Percentiles rank a stretch among this genome's conserved stretches.
phyloP scores from a whole-genome alignment of 129 eudicot genomes.

The Lactuca sativa region DNA sequence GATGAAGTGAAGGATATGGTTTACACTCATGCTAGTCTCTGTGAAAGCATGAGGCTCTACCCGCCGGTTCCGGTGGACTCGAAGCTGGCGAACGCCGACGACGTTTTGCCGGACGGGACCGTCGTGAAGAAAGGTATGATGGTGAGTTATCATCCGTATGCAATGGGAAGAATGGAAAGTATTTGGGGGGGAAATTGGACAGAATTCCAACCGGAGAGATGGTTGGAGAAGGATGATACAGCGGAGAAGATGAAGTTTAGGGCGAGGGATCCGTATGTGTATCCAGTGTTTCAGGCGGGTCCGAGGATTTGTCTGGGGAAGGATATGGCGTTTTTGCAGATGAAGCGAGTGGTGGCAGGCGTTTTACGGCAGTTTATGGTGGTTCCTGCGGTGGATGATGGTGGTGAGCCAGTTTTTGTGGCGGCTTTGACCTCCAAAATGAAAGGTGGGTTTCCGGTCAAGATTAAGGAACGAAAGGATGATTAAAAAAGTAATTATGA shows the following conservation, averaged over 20 bases:
- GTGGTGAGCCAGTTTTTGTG: slow-evolving; percentile 33
- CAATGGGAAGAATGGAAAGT: slow-evolving; percentile 14
- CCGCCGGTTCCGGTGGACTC: slow-evolving; percentile 28
- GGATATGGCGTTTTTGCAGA: slow-evolving; percentile 69
- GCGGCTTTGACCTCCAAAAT: slow-evolving; percentile 42
- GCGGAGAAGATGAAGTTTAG: slow-evolving; percentile 28
- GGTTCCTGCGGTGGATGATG: slow-evolving; percentile 40
- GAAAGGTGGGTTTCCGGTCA: slow-evolving; percentile 52
- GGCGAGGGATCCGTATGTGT: slow-evolving; percentile 37
- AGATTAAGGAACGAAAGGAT: slow-evolving; percentile 33
- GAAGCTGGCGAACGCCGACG: slow-evolving; percentile 18
- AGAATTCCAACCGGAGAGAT: slow-evolving; percentile 56
- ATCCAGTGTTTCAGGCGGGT: slow-evolving; percentile 73
- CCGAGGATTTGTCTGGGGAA: slow-evolving; percentile 79
- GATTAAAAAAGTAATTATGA: no score
- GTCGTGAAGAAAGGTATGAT: slow-evolving; percentile 42
- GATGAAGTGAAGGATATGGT: slow-evolving; percentile 40
- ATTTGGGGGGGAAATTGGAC: slow-evolving; percentile 57
- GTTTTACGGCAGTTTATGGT: slow-evolving; percentile 46
- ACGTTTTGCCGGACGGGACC: slow-evolving; percentile 57
- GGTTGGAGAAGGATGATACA: slow-evolving; percentile 43
- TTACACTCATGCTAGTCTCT: slow-evolving; percentile 30
- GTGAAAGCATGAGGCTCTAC: slow-evolving; percentile 32
- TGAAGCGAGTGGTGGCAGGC: slow-evolving; percentile 56
- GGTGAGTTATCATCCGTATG: slow-evolving; percentile 42